Evolutionary conservation across 768 basidiomycete species (phyloP).

Genomic region (Rhodocollybia butyracea): DNA sequence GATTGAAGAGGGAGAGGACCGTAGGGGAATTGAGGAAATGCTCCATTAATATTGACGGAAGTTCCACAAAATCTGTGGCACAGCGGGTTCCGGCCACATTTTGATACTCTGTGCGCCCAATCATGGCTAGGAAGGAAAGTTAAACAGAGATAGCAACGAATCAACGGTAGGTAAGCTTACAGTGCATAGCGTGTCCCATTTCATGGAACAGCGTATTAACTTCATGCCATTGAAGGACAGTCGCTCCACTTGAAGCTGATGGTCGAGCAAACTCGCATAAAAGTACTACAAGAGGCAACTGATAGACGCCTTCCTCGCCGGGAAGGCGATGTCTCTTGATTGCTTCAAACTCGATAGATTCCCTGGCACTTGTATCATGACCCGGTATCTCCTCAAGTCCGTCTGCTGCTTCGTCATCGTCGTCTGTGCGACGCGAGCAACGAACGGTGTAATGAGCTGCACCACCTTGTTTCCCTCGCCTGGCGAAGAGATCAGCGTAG

Average conservation of each 20-base stretch:
- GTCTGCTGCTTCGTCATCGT: constrained; percentile 81
- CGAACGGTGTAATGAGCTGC: constrained; percentile 98
- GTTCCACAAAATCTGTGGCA: constrained; percentile 96
- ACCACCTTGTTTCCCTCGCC: constrained; percentile 82
- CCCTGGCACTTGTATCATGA: constrained; percentile 35
- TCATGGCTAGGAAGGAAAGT: constrained; percentile 69
- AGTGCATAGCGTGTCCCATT: constrained; percentile 99
- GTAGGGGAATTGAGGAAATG: constrained; percentile 86
- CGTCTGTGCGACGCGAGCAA: constrained; percentile 88
- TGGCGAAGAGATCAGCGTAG: constrained; percentile 87
- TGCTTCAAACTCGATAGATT: constrained; percentile 63
- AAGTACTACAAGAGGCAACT: constrained; percentile 89
- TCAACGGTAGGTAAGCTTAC: constrained; percentile 46
- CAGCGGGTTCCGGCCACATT: constrained; percentile 97
- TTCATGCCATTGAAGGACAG: constrained; percentile 87
- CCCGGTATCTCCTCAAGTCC: constrained; percentile 31
- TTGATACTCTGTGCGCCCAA: constrained; percentile 95
- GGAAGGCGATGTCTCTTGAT: constrained; percentile 56
- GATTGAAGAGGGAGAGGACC: constrained; percentile 78
- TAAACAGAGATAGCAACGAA: neutral
- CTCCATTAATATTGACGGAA: constrained; percentile 98
- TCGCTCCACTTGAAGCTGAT: constrained; percentile 56
- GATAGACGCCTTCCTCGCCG: constrained; percentile 68
- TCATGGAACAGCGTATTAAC: constrained; percentile 95
- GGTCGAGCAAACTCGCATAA: constrained; percentile 83